Conservation (phyloP, 2,329 filamentous ascomycete species). For the Penicillium expansum region DNA sequence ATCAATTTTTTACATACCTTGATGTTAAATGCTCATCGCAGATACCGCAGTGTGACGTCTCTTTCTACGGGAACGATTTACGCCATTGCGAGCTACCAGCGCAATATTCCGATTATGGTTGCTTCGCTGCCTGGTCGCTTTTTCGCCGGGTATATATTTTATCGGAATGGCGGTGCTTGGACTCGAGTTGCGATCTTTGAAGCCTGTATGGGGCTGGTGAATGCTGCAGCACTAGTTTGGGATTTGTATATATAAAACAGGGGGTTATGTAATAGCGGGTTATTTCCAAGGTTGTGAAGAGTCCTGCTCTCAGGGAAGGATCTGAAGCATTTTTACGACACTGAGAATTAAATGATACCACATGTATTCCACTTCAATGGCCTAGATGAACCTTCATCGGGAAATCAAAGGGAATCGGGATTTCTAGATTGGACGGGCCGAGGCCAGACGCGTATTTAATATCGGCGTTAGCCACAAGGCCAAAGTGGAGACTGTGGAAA, state of each 20-base stretch:
- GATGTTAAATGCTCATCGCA: not conserved
- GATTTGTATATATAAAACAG: not conserved
- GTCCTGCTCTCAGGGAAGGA: not conserved
- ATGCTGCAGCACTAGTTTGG: constrained; percentile 3
- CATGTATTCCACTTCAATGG: not conserved
- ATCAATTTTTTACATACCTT: not conserved
- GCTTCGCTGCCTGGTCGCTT: constrained; percentile 10
- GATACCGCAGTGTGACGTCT: constrained; percentile 1
- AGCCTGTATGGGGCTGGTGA: not conserved
- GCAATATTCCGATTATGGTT: constrained; percentile 7
- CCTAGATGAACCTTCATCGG: not conserved
- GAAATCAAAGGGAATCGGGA: not conserved
- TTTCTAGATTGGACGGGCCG: not conserved
- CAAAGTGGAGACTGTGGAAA: not conserved
- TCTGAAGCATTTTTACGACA: not conserved
- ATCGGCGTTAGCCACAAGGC: not conserved
- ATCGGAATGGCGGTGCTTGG: constrained; percentile 4
- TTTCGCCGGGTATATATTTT: constrained; percentile 9
- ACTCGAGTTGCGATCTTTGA: constrained; percentile 1
- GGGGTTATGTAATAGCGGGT: not conserved
- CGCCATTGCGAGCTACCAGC: constrained; percentile 12
- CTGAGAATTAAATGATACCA: not conserved
- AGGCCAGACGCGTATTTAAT: not conserved
- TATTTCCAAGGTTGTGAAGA: not conserved
- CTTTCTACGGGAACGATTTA: constrained; percentile 10